Base-by-base conservation (phyloP, 2,329 filamentous ascomycete genomes). In the Cadophora luteo-olivacea region DNA sequence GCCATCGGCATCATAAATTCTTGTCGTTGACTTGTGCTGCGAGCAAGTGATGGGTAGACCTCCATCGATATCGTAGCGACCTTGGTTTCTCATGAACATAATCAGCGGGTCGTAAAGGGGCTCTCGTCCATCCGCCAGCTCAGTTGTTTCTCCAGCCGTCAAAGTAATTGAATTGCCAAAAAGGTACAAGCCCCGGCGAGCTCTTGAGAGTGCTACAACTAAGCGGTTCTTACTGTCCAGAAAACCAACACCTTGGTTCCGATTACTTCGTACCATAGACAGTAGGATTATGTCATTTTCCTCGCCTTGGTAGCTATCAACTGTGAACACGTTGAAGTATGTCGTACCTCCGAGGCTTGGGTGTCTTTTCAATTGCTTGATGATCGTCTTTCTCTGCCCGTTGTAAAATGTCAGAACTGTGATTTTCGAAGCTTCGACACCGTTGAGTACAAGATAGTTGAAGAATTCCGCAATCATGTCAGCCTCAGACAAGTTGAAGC, bases 301-400 rank as follows among this genome's bases (percentile, higher is more conserved):
- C 74, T 97, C 93, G 14, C 94, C 94, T 78, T 97, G 94, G 75
- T 95, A 97, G 0, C 91, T 92, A 75, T 97, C 94, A 0, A 97
- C 92, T 0, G 94, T 97, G 41, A 88, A 87, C 0, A 97, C 90
- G 1, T 90, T 90, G 73, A 79, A 79, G 32, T 73, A 72, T 0
- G 60, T 60, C 2, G 66, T 60, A 1, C 12, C 25, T 41, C 54
- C 9, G 55, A 89, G 80, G 62, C 83, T 81, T 0, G 76, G 75
- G 68, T 84, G 79, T 8, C 74, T 75, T 69, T 77, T 81, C 57
- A 86, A 70, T 5, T 81, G 70, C 24, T 81, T 82, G 0, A 89
- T 74, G 2, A 97, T 84, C 2, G 84, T 80, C 72, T 91, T 91
- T 55, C 90, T 85, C 76, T 97, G 94, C 0, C 92, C 94, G 54